A percentile compares a stretch with the other conserved stretches of the same genome.
Evolutionary conservation across 106 monocot genomes (phyloP).

Genomic region (Dioscorea zingiberensis): DNA sequence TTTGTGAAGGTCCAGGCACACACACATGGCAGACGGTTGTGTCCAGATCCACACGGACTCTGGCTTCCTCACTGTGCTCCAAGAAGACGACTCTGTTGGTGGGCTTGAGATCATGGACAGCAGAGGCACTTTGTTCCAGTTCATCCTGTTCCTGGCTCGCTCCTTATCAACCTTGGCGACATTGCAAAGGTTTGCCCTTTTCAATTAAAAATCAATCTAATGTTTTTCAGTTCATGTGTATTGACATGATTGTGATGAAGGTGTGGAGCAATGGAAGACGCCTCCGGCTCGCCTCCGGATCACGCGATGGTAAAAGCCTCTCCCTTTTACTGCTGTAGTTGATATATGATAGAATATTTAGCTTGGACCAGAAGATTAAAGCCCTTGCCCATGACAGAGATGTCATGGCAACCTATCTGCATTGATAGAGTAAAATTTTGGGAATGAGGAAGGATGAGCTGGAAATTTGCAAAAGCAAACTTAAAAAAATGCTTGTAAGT

Average conservation of each 20-base stretch:
- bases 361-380: no score
- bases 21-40: no score
- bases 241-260: background rate
- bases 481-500: no score
- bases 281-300: conserved; percentile 24
- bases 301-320: conserved; percentile 30
- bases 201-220: no score
- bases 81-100: conserved; percentile 59
- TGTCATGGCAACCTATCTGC: no score
- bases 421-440: no score
- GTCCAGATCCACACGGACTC: conserved; percentile 57
- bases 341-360: background rate
- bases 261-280: conserved; percentile 49
- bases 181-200: conserved; percentile 42
- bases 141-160: conserved; percentile 43
- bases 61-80: conserved; percentile 56
- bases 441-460: no score
- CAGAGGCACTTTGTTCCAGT: conserved; percentile 23
- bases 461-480: no score
- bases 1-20: no score
- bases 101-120: conserved; percentile 58
- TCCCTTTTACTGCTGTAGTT: background rate
- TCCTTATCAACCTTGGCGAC: conserved; percentile 62
- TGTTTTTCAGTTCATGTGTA: no score
- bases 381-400: no score